These are phyloP conservation scores for Pseudogymnoascus sp. DNA, from an alignment of 2,329 filamentous ascomycete species.

Conservation along the genomic window DNA sequence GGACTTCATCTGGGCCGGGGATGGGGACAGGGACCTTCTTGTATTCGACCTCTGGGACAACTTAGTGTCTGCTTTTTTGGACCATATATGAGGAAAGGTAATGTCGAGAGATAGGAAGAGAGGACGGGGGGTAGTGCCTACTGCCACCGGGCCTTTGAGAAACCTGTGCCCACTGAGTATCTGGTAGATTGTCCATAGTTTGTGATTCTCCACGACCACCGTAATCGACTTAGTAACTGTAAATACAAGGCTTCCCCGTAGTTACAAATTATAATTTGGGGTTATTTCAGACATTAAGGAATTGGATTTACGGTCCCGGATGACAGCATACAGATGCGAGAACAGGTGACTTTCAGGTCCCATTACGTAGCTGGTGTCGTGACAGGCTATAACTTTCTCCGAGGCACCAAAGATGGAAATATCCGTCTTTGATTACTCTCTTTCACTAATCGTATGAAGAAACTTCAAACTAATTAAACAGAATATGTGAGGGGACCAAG, in stretches of 20 bases:
- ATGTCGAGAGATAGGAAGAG: no score
- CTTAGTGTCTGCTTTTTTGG: slow-evolving; percentile 3
- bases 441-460: neutral
- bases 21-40: slow-evolving; percentile 71
- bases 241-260: neutral
- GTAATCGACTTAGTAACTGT: neutral
- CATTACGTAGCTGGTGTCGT: neutral
- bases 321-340: neutral
- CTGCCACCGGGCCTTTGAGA: neutral
- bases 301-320: neutral
- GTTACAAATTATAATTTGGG: neutral
- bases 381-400: neutral
- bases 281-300: neutral
- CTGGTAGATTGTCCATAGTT: slow-evolving; percentile 4
- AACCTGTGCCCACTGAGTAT: neutral
- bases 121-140: neutral
- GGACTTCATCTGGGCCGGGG: slow-evolving; percentile 77
- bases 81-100: no score
- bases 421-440: neutral
- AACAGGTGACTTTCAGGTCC: neutral
- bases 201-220: neutral
- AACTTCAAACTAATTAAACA: neutral
- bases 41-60: slow-evolving; percentile 47
- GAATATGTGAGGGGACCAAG: neutral
- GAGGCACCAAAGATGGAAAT: neutral